Evolutionary conservation across 768 basidiomycete genomes (phyloP).

Genomic region (Leccinum uliginosum): DNA sequence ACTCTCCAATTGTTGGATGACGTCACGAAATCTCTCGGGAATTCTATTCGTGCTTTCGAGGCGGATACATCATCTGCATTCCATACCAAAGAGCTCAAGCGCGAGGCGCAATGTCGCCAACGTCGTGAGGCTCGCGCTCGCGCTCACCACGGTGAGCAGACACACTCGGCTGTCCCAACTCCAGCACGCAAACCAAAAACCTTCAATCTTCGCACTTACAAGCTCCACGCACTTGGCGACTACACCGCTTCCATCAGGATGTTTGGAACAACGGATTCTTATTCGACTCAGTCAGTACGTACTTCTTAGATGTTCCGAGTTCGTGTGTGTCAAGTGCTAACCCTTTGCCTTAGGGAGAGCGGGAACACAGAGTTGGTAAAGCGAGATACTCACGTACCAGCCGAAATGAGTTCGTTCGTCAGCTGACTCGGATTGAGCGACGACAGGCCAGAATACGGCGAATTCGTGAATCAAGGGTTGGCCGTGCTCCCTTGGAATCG

Average conservation of each 20-base stretch:
- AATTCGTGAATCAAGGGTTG: neutral
- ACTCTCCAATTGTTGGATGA: neutral
- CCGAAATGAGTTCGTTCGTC: too few species aligned
- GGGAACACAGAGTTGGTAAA: too few species aligned
- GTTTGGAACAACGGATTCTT: too few species aligned
- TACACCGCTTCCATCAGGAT: neutral
- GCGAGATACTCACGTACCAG: too few species aligned
- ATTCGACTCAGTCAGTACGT: too few species aligned
- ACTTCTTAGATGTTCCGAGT: too few species aligned
- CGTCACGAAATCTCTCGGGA: neutral
- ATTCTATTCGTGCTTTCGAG: neutral
- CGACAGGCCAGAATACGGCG: neutral
- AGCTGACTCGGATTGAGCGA: neutral
- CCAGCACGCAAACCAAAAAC: neutral
- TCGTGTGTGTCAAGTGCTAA: too few species aligned
- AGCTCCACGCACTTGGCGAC: neutral
- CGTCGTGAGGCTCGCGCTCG: neutral
- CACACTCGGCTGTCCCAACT: neutral
- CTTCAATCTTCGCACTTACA: neutral
- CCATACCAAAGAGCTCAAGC: neutral
- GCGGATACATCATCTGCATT: neutral
- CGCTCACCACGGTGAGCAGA: neutral
- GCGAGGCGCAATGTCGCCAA: neutral
- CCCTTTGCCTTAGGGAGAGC: too few species aligned
- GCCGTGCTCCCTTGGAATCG: neutral